Base-by-base conservation (phyloP, 169 alveolate species). In the Cryptosporidium felis region DNA sequence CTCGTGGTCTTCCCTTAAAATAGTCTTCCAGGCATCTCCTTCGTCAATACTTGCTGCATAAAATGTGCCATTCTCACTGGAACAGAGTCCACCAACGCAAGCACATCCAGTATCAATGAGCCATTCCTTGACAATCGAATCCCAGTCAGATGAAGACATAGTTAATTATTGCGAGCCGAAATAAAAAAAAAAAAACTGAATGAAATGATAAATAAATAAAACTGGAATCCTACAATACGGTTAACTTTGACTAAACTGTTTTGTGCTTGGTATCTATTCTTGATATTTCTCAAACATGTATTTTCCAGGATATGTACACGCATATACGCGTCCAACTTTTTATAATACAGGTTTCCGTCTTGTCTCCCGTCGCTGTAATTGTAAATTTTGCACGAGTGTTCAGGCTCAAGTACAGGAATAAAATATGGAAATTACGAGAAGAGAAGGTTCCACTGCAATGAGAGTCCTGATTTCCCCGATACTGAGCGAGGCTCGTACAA, bases 91-190 rank as follows among this genome's bases (percentile, higher is more conserved):
- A 62, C 90, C 93, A 28, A 90, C 90, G 46, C 60, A 60, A 38
- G 81, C 80, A 60, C 46, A 36, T 38, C 92, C 92, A 2, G 91
- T 88, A 80, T 88, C 91, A 41, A 88, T 80, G 1, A 90, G 66
- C 92, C 92, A 90, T 49, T 90, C 93, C 80, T 80, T 45, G 44
- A 79, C 81, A 26, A 80, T 46, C 12, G 60, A 32, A 36, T 82
- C 90, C 93, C 93, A 90, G 9, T 28, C 91, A 53, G 85, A 74
- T 38, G 49, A n/a, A n/a, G n/a, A n/a, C n/a, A n/a, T n/a, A n/a
- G n/a, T n/a, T n/a, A n/a, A n/a, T n/a, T n/a, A n/a, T n/a, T n/a
- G n/a, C n/a, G n/a, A n/a, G n/a, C n/a, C n/a, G n/a, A n/a, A n/a
- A n/a, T n/a, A n/a, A n/a, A n/a, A n/a, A n/a, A n/a, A n/a, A n/a